Evolutionary conservation across 139 green algal species (phyloP), one percentile per base, ranked within the genome.

Genomic region (Haematococcus sp.): DNA sequence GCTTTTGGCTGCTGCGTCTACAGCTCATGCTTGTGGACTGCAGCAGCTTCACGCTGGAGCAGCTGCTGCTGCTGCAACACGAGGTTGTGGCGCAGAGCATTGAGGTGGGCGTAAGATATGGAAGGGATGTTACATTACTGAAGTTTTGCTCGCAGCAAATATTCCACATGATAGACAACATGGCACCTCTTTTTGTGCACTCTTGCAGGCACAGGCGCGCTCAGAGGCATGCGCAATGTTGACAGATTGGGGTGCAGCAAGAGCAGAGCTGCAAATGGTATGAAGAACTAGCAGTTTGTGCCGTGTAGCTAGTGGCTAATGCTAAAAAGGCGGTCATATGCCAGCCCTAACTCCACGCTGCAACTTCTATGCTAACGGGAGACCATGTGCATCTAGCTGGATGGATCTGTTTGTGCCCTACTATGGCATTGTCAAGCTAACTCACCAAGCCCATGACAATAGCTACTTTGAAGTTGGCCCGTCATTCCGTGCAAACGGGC

Each of bases 211-310:
- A 40, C 58, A 65, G 17, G 58, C 58, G n/a, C 58, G 30, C 30
- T 22, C 11, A 40, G 58, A 65, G 30, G 58, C 58, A 16, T 9
- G 9, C 4, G n/a, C 58, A 9, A 35, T 65, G 58, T n/a, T 65
- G 23, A 34, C 28, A 16, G 58, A 65, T 3, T 65, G 58, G 58
- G 58, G 58, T 35, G 58, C 58, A 35, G 58, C 58, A 9, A 33
- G 58, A 22, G 58, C 58, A 40, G 58, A 65, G 58, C 58, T 65
- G 11, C 58, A 34, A 33, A n/a, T 30, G 30, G 58, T n/a, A 34
- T 65, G 40, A 49, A 49, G 40, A 49, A 19, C 40, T 19, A 11
- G 11, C 40, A 49, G 40, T 49, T 49, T 49, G 7, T 49, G 40
- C 11, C 40, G 7, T 49, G 40, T 19, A 49, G 40, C 40, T 49